A percentile compares a stretch with the other conserved stretches of the same genome.
Evolutionary conservation across 2,329 filamentous ascomycete genomes (phyloP).

Genomic region (Neonectria ditissima): DNA sequence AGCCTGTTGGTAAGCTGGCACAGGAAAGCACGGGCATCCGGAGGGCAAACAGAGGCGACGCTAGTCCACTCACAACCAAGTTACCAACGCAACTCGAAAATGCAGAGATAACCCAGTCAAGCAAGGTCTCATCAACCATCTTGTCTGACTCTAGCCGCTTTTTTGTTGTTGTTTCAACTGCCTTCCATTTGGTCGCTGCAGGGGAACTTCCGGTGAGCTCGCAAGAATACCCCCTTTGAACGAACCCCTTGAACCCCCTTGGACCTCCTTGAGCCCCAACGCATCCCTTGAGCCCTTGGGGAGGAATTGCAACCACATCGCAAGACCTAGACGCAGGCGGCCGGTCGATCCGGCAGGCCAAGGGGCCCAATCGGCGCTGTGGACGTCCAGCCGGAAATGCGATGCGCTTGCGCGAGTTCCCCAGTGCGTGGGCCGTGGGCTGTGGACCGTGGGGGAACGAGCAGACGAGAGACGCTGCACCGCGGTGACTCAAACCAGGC

Average conservation of each 20-base stretch:
- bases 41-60: not conserved
- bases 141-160: not conserved
- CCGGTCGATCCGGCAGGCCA: not conserved
- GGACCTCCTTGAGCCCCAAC: no score
- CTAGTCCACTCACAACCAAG: not conserved
- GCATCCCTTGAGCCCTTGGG: not conserved
- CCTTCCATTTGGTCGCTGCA: no score
- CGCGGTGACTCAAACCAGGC: conserved; percentile 10
- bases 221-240: conserved; percentile 1
- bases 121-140: not conserved
- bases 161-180: no score
- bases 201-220: not conserved
- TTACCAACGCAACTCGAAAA: not conserved
- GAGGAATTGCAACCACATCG: conserved; percentile 5
- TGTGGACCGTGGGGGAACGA: not conserved
- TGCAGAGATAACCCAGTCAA: not conserved
- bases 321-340: not conserved
- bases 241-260: not conserved
- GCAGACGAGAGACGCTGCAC: conserved; percentile 4
- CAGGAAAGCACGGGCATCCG: not conserved
- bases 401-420: not conserved
- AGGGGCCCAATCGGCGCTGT: not conserved
- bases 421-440: not conserved
- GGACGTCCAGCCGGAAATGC: not conserved
- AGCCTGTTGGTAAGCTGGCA: not conserved